phyloP scores from a whole-genome alignment of 164 flowering plant species.

The Nymphaea colorata region DNA sequence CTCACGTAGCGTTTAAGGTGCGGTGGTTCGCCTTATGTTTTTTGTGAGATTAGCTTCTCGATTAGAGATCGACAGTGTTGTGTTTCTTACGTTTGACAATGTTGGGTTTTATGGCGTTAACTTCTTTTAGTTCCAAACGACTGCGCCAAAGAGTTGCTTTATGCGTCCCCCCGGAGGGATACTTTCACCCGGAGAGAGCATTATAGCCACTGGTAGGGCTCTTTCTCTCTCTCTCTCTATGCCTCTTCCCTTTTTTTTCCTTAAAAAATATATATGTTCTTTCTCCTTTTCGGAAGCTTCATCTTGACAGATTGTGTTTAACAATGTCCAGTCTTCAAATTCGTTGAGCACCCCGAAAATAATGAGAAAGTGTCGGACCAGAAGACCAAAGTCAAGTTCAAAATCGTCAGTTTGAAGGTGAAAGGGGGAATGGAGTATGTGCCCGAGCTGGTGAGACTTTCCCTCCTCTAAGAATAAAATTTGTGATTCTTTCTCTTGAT shows the following conservation, averaged over 20 bases:
- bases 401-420: conserved; percentile 84
- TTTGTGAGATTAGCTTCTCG: too few relatives aligned
- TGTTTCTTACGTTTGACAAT: background rate
- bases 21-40: background rate
- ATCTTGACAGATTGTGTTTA: background rate
- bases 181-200: conserved; percentile 75
- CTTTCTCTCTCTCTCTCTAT: background rate
- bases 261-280: too few relatives aligned
- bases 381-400: conserved; percentile 79
- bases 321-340: conserved; percentile 60
- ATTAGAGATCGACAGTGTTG: too few relatives aligned
- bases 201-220: conserved; percentile 83
- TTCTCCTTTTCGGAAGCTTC: background rate
- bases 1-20: conserved; percentile 95
- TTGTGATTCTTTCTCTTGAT: too few relatives aligned
- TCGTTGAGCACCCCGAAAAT: conserved; percentile 88
- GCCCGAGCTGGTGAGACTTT: conserved; percentile 56
- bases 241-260: background rate
- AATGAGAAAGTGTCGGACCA: conserved; percentile 56
- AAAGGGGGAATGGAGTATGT: conserved; percentile 63
- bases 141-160: conserved; percentile 93
- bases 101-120: background rate
- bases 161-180: conserved; percentile 99
- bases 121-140: conserved; percentile 69
- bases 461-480: background rate